Base-by-base conservation (phyloP, 2,329 filamentous ascomycete species). In the Zopfia rhizophila region DNA sequence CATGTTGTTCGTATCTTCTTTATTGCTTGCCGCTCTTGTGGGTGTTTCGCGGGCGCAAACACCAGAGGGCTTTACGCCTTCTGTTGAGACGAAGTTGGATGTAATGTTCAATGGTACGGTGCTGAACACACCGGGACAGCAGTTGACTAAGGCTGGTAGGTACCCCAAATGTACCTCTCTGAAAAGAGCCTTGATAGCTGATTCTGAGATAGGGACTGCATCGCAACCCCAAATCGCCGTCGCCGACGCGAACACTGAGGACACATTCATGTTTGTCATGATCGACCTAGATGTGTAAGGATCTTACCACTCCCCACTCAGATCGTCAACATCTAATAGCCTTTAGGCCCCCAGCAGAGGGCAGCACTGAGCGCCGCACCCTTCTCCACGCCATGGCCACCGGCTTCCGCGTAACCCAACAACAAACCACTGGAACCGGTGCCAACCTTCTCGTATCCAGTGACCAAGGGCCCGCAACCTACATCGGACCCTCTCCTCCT, bases 231-330 rank as follows among this genome's bases (percentile, higher is more conserved):
- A 60, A 38, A 45, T 70, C 36, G 68, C 63, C 8, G 21, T 68
- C 12, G 30, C 59, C 6, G 58, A 45, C 25, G 37, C 46, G 17
- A 55, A 55, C 32, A 16, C 45, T 11, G 46, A 16, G 18, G 56
- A 60, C 2, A 66, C 62, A 3, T 70, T 58, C 54, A 58, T 70
- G 50, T 70, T 69, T 49, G 56, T 70, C 16, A 70, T 70, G 68
- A 36, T 70, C 13, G 68, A 70, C 38, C 60, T 70, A 7, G 68
- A 70, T 36, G 65, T 70, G 1, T n/a, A n/a, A n/a, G 16, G 3
- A 12, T 14, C 27, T 14, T 14, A n/a, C 27, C 27, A 12, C 3
- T 14, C 27, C 8, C 8, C 27, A 3, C 4, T 14, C 27, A 29
- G 8, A 4, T 14, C 27, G n/a, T 14, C 27, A 29, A 29, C 27